Base-by-base conservation (phyloP, 2,329 filamentous ascomycete genomes). In the Fusarium euwallaceae region DNA sequence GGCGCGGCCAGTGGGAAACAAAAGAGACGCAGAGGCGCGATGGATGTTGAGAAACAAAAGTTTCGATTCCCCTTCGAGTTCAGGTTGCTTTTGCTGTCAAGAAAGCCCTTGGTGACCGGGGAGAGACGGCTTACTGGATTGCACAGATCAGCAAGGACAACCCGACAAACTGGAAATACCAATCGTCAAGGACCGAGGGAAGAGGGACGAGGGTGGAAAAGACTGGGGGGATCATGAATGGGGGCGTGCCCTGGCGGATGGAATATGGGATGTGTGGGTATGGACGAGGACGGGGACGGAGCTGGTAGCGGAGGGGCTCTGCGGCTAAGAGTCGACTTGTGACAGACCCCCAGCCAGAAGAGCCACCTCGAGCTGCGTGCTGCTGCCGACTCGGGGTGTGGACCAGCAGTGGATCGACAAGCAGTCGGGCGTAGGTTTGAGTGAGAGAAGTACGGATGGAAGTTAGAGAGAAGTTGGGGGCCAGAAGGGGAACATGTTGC, bases 281-380 rank as follows among this genome's bases (percentile, higher is more conserved):
- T 66, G 16, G 60, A 67, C 32, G 34, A 22, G 43, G 43, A 48
- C 22, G 43, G 43, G 32, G 32, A 34, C 32, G 32, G 69, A 72
- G 56, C 63, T 41, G 66, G 71, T 41, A 70, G 43, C 43, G 66
- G 64, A 72, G 71, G 71, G 71, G 67, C 66, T 73, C 73, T 77
- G 73, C 75, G 73, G 71, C 71, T 76, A 78, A 69, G 67, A 72
- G 73, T 67, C 71, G 60, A 66, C 61, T 27, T 73, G 75, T 75
- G 71, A 76, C 69, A 75, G 66, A 67, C 61, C 65, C 64, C 37
- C 61, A 64, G 56, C 61, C 43, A 53, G 29, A n/a, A 58, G 48
- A 56, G 64, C 64, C 64, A 41, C 67, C 60, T 61, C 48, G 43
- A 59, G 34, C 51, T 64, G 39, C 22, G 63, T 59, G 59, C 51